Base-by-base conservation (phyloP, 768 basidiomycete genomes). In the Tulasnella sp. region DNA sequence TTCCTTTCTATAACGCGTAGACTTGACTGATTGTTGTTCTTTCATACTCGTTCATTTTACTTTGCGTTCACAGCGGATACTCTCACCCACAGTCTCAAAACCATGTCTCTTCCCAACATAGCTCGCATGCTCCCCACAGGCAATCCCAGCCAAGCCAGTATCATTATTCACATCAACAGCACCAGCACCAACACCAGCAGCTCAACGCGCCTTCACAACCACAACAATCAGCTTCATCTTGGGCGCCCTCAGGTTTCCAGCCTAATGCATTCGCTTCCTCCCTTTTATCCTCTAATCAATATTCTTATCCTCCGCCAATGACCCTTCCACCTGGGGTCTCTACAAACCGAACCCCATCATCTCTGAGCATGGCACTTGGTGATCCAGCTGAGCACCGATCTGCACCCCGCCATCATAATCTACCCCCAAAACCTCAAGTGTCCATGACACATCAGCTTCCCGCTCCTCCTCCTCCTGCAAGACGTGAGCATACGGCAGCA, bases 1-100 rank as follows among this genome's bases (percentile, higher is more conserved):
- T n/a, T n/a, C n/a, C n/a, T n/a, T n/a, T n/a, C n/a, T n/a, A n/a
- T n/a, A n/a, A n/a, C n/a, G n/a, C n/a, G n/a, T n/a, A n/a, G n/a
- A n/a, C n/a, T n/a, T 67, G 66, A 35, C 61, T 67, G 46, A 45
- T 41, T 37, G 4, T 29, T 27, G 12, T 37, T 15, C 25, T 5
- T 20, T 16, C 48, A 29, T 20, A 31, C 48, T 58, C 25, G 55
- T 34, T 28, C 59, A 56, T 58, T 61, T 58, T 60, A 61, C 15
- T n/a, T 70, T n/a, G n/a, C n/a, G n/a, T n/a, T n/a, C n/a, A 70
- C 15, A 68, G 71, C 3, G 72, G 76, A 1, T 86, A 86, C 65
- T 83, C 82, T 2, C 83, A 22, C 15, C 10, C 35, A 16, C 39
- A 82, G 1, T 80, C 79, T 20, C 79, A 66, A 6, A 77, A 76